These are phyloP conservation scores for Diospyros lotus DNA, from an alignment of 148 eudicot genomes.

Conservation along the genomic window DNA sequence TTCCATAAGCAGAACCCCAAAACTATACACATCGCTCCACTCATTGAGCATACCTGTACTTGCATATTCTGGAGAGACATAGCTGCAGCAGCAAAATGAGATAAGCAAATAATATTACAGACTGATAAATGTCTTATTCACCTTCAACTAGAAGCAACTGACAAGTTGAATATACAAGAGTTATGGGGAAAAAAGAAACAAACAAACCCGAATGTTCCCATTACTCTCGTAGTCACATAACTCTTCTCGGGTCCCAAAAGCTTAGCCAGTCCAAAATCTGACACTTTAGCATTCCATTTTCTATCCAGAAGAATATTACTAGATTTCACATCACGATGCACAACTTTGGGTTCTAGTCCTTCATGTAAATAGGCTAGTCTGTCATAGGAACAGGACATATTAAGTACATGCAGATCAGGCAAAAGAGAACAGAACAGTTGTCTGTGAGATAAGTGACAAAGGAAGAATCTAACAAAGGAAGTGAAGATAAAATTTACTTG, in stretches of 20 bases:
- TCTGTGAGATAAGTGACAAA: background rate
- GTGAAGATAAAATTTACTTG: too few species aligned
- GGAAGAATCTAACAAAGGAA: too few species aligned
- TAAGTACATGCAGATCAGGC: too few species aligned
- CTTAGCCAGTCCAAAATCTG: constrained; percentile 95
- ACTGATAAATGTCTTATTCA: background rate
- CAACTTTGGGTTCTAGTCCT: constrained; percentile 96
- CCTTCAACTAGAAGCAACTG: background rate
- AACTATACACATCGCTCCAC: constrained; percentile 77
- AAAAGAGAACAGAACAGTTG: background rate
- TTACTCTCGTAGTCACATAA: constrained; percentile 88
- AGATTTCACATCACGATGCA: constrained; percentile 82
- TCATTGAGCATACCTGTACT: constrained; percentile 88
- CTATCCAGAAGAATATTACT: constrained; percentile 82
- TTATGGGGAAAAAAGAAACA: background rate
- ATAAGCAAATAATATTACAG: constrained; percentile 3
- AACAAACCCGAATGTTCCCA: constrained; percentile 92
- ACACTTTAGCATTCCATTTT: constrained; percentile 73
- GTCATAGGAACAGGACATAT: constrained; percentile 14
- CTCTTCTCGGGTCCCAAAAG: constrained; percentile 70
- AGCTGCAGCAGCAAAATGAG: constrained; percentile 26
- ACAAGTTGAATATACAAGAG: too few species aligned
- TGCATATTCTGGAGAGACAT: constrained; percentile 88
- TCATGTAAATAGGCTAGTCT: constrained; percentile 95
- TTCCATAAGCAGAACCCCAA: constrained; percentile 85